These are phyloP conservation scores for Crucihimalaya himalaica DNA, from an alignment of 345 rosid genomes.

Conservation along the genomic window DNA sequence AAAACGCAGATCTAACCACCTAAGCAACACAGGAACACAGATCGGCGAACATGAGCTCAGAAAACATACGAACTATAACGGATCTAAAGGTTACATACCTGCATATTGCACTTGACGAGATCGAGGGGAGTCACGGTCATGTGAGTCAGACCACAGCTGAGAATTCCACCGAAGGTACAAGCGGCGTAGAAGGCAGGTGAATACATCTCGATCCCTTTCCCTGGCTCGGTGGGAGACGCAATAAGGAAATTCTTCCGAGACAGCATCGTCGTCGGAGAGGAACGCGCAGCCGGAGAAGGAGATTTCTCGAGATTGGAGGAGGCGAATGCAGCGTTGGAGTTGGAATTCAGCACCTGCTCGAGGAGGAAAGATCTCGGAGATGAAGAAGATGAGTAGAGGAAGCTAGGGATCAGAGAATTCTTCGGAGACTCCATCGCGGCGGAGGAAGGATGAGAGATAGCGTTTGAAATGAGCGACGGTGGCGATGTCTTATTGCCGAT, in stretches of 20 bases:
- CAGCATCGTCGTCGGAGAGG: conserved; percentile 34
- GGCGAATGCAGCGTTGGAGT: conserved; percentile 32
- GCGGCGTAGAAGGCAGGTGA: conserved; percentile 91
- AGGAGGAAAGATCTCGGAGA: conserved; percentile 43
- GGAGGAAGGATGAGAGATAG: conserved; percentile 10
- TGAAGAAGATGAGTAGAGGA: conserved; percentile 58
- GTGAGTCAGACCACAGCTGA: conserved; percentile 97
- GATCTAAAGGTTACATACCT: conserved; percentile 49
- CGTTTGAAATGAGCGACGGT: conserved; percentile 19
- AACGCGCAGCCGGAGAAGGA: conserved; percentile 19
- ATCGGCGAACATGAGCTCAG: background rate
- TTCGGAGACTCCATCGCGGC: conserved; percentile 58
- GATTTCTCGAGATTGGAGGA: conserved; percentile 39
- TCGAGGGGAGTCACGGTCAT: conserved; percentile 97
- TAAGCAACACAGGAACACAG: background rate
- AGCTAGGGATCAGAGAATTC: conserved; percentile 62
- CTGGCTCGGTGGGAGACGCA: conserved; percentile 70
- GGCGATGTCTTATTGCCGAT: conserved; percentile 29
- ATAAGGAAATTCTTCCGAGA: conserved; percentile 38
- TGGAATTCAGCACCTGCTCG: conserved; percentile 42
- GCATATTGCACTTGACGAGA: conserved; percentile 99
- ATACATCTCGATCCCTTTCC: conserved; percentile 78
- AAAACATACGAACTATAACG: background rate
- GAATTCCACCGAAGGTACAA: conserved; percentile 82
- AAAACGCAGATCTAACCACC: conserved; percentile 28